Percentiles rank a stretch among this genome's conserved stretches.
These are phyloP conservation scores for Fusarium brevicatenulatum DNA, from an alignment of 2,329 filamentous ascomycete species.

Conservation along the genomic window DNA sequence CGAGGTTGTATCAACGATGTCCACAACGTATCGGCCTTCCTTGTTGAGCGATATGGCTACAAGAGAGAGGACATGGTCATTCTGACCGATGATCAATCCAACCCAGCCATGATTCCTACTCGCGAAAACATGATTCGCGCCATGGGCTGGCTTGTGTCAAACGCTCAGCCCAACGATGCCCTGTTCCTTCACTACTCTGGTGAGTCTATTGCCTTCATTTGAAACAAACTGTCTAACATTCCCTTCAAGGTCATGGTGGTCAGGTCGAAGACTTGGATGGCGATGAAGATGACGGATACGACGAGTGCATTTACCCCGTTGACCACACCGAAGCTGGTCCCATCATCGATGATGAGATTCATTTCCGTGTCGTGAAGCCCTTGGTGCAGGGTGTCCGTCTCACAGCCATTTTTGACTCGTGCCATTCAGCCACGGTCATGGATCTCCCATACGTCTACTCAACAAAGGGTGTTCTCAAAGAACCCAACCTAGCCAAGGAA, in stretches of 20 bases:
- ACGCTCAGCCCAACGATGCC: constrained; percentile 77
- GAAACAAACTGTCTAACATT: background rate
- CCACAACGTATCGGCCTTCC: constrained; percentile 77
- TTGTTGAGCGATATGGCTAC: constrained; percentile 75
- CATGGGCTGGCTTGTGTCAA: constrained; percentile 79
- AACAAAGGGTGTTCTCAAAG: constrained; percentile 82
- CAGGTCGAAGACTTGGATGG: constrained; percentile 79
- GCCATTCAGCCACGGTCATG: constrained; percentile 80
- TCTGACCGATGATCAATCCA: constrained; percentile 78
- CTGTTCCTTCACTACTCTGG: constrained; percentile 82
- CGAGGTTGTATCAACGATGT: constrained; percentile 85
- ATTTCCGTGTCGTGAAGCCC: constrained; percentile 78
- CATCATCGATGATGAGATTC: constrained; percentile 83
- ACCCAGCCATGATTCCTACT: constrained; percentile 77
- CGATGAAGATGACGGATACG: constrained; percentile 80
- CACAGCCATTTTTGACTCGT: constrained; percentile 84
- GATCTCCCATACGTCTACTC: constrained; percentile 84
- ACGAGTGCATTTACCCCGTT: constrained; percentile 83
- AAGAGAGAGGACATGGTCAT: constrained; percentile 84
- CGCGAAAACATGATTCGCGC: constrained; percentile 78
- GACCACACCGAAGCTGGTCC: constrained; percentile 76
- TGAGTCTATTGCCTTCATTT: constrained; percentile 44
- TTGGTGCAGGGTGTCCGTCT: constrained; percentile 85
- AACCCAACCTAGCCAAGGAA: constrained; percentile 83
- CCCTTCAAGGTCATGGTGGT: constrained; percentile 73